Percentiles rank a stretch among this genome's conserved stretches.
These are phyloP conservation scores for Debaryomycetaceae sp. DNA, from an alignment of 1,139 yeast genomes.

Conservation along the genomic window DNA sequence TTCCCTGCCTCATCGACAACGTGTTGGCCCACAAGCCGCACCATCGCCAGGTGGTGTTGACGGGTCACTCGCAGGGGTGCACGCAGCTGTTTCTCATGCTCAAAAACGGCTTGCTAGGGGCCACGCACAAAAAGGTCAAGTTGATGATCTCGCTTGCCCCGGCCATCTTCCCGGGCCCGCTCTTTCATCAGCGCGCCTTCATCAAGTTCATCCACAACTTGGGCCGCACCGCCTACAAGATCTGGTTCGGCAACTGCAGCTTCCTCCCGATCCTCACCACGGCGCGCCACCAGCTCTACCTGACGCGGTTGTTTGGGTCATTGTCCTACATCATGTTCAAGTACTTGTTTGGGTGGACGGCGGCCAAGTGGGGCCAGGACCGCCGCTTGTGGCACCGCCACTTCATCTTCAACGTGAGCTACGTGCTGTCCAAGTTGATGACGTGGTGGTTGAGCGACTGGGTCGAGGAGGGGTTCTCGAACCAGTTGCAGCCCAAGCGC, in stretches of 20 bases:
- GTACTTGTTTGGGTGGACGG: constrained; percentile 83
- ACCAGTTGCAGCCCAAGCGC: constrained; percentile 30
- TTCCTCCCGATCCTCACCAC: constrained; percentile 58
- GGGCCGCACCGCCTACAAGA: constrained; percentile 31
- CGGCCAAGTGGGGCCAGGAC: constrained; percentile 63
- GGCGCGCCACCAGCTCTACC: constrained; percentile 41
- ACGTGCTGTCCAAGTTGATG: constrained; percentile 76
- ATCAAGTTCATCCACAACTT: constrained; percentile 51
- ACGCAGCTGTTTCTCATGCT: constrained; percentile 71
- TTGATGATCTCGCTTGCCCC: constrained; percentile 81
- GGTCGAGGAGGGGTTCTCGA: constrained; percentile 37
- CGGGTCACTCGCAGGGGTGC: constrained; percentile 93
- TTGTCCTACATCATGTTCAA: constrained; percentile 77
- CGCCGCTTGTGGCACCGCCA: constrained; percentile 60
- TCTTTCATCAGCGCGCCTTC: constrained; percentile 55
- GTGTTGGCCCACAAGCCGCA: constrained; percentile 44
- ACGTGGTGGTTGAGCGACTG: constrained; percentile 76
- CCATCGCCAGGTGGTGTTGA: constrained; percentile 50
- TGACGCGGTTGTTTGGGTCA: constrained; percentile 50
- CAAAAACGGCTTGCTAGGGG: constrained; percentile 27
- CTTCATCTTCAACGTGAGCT: constrained; percentile 83
- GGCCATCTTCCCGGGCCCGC: constrained; percentile 80
- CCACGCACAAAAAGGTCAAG: constrained; percentile 47
- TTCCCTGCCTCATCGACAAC: constrained; percentile 66
- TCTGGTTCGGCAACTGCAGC: constrained; percentile 57